These are phyloP conservation scores for Zasmidium citrigriseum DNA, from an alignment of 2,329 filamentous ascomycete genomes.

Conservation along the genomic window DNA sequence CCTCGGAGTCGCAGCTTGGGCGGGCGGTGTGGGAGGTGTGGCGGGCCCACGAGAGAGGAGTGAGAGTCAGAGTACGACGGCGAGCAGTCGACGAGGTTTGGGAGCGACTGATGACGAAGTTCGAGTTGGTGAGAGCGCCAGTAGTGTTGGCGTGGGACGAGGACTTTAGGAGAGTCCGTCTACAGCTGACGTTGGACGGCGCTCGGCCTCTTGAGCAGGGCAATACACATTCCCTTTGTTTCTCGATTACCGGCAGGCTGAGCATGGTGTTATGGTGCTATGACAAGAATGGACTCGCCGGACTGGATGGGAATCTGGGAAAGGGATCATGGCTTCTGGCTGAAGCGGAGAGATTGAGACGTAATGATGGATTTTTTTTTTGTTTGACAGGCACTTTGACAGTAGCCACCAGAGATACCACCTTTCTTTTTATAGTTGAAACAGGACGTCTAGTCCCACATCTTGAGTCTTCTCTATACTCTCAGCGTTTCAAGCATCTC, in stretches of 20 bases:
- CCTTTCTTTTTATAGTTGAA: background rate
- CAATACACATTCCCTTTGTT: background rate
- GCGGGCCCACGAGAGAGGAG: slow-evolving; percentile 37
- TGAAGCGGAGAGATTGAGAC: background rate
- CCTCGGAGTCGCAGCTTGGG: slow-evolving; percentile 32
- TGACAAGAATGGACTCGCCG: background rate
- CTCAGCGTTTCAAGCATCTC: slow-evolving; percentile 43
- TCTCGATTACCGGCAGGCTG: background rate
- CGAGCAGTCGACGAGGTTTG: slow-evolving; percentile 31
- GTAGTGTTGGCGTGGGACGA: slow-evolving; percentile 28
- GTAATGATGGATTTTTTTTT: background rate
- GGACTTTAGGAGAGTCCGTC: slow-evolving; percentile 10
- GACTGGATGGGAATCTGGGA: background rate
- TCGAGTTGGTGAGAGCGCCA: slow-evolving; percentile 39
- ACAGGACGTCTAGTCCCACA: too few relatives aligned
- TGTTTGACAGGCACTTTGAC: background rate
- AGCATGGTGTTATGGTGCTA: slow-evolving; percentile 7
- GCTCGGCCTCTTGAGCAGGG: background rate
- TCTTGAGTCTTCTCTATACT: background rate
- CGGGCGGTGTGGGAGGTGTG: slow-evolving; percentile 34
- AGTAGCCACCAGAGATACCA: background rate
- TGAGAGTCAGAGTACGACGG: slow-evolving; percentile 40
- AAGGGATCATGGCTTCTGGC: background rate
- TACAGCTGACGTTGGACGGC: background rate
- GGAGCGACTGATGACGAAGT: slow-evolving; percentile 34